A percentile compares a stretch with the other conserved stretches of the same genome.
Evolutionary conservation across 352 stramenopile species (phyloP).

Genomic region (Peronospora destructor): DNA sequence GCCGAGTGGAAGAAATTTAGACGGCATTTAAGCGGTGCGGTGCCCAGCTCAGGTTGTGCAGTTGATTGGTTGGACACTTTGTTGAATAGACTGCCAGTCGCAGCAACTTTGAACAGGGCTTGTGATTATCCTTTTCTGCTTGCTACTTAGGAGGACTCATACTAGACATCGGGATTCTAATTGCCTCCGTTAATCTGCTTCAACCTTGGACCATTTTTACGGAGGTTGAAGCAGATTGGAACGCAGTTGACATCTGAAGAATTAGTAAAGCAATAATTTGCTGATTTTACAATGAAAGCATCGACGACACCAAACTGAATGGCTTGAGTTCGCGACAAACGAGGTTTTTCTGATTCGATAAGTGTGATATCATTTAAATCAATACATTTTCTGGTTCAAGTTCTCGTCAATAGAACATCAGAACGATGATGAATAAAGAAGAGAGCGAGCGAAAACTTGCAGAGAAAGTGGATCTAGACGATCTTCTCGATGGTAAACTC

Average conservation of each 20-base stretch:
- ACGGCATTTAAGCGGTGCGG: background rate
- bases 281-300: no score
- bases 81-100: background rate
- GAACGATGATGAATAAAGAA: conserved; percentile 20
- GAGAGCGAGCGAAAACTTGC: conserved; percentile 22
- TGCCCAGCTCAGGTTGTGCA: background rate
- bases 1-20: conserved; percentile 65
- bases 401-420: conserved; percentile 5
- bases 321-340: no score
- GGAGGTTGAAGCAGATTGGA: no score
- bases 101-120: background rate
- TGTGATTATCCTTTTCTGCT: background rate
- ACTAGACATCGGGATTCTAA: no score
- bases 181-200: no score
- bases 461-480: conserved; percentile 69
- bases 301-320: no score
- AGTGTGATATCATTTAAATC: background rate
- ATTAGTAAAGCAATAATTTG: no score
- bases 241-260: no score
- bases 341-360: no score
- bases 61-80: background rate
- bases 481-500: conserved; percentile 61
- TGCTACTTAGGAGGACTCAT: no score
- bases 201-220: no score
- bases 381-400: conserved; percentile 4